Conservation (phyloP, 1,139 yeast genomes). For the Debaryomycetaceae sp. region DNA sequence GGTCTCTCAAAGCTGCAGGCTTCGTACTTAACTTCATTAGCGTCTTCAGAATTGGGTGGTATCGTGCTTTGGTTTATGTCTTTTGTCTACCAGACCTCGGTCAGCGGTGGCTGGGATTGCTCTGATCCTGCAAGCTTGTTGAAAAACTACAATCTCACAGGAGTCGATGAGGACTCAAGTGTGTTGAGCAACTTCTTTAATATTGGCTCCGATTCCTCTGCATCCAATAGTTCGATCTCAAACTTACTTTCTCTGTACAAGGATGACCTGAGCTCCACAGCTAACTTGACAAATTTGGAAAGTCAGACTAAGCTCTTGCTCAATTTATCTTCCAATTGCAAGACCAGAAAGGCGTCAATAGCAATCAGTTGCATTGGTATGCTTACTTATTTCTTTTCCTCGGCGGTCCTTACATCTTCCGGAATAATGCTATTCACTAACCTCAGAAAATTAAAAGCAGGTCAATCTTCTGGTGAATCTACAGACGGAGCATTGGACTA, state of each 20-base stretch:
- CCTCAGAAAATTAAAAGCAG: slow-evolving; percentile 2
- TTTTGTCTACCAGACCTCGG: slow-evolving; percentile 5
- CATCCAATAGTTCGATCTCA: background rate
- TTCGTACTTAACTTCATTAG: slow-evolving; percentile 4
- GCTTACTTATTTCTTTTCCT: slow-evolving; percentile 10
- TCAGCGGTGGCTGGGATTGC: slow-evolving; percentile 9
- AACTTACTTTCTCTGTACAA: background rate
- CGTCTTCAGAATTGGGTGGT: slow-evolving; percentile 3
- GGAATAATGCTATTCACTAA: slow-evolving; percentile 2
- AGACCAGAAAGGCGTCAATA: slow-evolving; percentile 10
- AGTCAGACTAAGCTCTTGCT: slow-evolving; percentile 7
- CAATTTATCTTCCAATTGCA: slow-evolving; percentile 9
- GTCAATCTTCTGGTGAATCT: background rate
- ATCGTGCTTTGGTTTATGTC: slow-evolving; percentile 6
- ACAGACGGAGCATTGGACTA: background rate
- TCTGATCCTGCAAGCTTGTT: slow-evolving; percentile 7
- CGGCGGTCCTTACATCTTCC: slow-evolving; percentile 8
- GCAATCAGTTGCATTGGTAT: slow-evolving; percentile 8
- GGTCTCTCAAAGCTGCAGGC: slow-evolving; percentile 4
- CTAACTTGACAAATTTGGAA: slow-evolving; percentile 1
- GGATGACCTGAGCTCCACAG: background rate
- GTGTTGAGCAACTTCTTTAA: background rate
- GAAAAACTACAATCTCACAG: slow-evolving; percentile 9
- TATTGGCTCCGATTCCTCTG: background rate
- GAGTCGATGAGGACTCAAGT: background rate